Base-by-base conservation (phyloP, 2,329 filamentous ascomycete species). In the Epichloe aotearoae region DNA sequence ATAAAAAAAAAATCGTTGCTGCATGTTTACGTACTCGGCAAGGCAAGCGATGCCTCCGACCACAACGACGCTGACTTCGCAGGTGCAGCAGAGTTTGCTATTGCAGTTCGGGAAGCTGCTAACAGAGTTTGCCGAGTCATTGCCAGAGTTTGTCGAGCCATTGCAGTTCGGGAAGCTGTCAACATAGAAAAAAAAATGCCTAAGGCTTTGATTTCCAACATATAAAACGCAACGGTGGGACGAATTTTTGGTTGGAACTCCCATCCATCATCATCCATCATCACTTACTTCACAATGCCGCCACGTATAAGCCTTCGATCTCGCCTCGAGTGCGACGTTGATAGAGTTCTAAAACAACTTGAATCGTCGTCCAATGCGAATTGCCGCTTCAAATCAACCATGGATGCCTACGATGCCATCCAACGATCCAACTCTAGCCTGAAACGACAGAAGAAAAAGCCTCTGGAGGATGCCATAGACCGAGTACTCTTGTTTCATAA, bases 371-470 rank as follows among this genome's bases (percentile, higher is more conserved):
- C 48, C 77, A 79, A 47, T 69, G 75, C 46, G 74, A 15, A 15
- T 20, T 3, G 34, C 36, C 47, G 38, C 39, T 66, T 68, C 58
- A 64, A 62, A 33, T 82, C 79, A 1, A 71, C 84, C 3, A 67
- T 75, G 2, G 67, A 71, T 2, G 77, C 94, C 1, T 95, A 93
- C 63, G 83, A 89, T 39, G 80, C 79, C 52, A 88, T 97, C 54
- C 87, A 89, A 58, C 71, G 74, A 47, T 95, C 89, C 14, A 96
- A 96, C 64, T 95, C 89, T 0, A 89, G 85, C 58, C 69, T 97
- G 20, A 88, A 86, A 55, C 76, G 93, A 20, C 82, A 86, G 57
- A 88, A 88, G 39, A 95, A 93, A 66, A 83, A 82, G 54, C 73
- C 84, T 0, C 70, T 97, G 1, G 87, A 95, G 64, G 86, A 93